Evolutionary conservation across 1,284 basidiomycete genomes (phyloP), one percentile per base, ranked within the genome.

Genomic region (Tylopilus sp.): DNA sequence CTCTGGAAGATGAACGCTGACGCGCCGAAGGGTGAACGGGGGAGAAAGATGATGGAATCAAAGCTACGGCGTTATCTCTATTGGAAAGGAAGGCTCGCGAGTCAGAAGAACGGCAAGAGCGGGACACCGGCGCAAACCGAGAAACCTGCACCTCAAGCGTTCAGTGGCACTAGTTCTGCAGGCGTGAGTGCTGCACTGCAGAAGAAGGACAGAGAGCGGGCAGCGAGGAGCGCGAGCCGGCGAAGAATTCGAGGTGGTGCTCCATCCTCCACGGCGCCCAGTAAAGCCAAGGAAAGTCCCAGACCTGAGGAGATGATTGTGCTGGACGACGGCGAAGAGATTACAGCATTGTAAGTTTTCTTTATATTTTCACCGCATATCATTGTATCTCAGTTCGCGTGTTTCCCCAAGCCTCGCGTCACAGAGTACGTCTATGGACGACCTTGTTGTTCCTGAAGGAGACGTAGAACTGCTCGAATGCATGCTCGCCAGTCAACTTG

Each of bases 21-120:
- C 31, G 64, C 81, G 2, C 75, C 77, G 7, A 75, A 76, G 19
- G 83, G 84, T 9, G 56, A 71, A 46, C 80, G 79, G 52, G 92
- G 88, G 1, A 73, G 81, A 47, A 71, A 64, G 42, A 87, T 97
- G 86, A 90, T 97, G 85, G 74, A 87, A 59, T 70, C 73, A 12
- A 86, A 85, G 56, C 72, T 96, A 10, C 73, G 77, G 6, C 67
- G 74, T 21, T 92, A 94, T 65, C 74, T 97, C 16, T 84, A 78
- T 73, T 93, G 91, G 92, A 95, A 92, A 67, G 75, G 80, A 8
- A 75, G 77, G 49, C 70, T 89, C 4, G 42, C 51, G 2, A 45
- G 12, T n/a, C 55, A 54, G 43, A 67, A 52, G 35, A 46, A 43
- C 10, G n/a, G 41, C 39, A 59, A 55, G 44, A 46, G 7, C 12